These are phyloP conservation scores for Adenanthera pavonina DNA, from an alignment of 306 rosid genomes.

Conservation along the genomic window DNA sequence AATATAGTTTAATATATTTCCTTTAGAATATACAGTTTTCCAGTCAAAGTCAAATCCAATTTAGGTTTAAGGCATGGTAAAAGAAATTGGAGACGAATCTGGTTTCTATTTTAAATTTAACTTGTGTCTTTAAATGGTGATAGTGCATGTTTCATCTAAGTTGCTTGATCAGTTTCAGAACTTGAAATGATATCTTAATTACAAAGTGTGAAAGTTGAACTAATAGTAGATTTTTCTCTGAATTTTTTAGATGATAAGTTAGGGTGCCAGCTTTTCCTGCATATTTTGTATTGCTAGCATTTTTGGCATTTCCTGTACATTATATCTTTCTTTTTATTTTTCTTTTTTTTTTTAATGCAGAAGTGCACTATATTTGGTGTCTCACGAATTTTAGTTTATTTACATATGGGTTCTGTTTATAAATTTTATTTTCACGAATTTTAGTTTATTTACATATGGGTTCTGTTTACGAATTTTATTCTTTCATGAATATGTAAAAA, in stretches of 20 bases:
- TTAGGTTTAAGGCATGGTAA: neutral
- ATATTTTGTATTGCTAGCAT: neutral
- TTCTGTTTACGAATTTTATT: slow-evolving; percentile 2
- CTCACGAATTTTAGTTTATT: slow-evolving; percentile 10
- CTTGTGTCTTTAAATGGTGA: neutral
- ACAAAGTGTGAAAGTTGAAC: neutral
- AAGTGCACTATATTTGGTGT: neutral
- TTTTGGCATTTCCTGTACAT: neutral
- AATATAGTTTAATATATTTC: neutral
- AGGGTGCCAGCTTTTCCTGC: neutral
- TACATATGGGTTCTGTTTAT: slow-evolving; percentile 7
- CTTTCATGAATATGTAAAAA: slow-evolving; percentile 17
- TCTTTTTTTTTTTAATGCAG: neutral
- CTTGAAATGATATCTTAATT: slow-evolving; percentile 16
- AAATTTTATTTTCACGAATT: no score
- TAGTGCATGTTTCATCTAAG: neutral
- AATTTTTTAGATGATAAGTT: neutral
- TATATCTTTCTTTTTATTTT: neutral
- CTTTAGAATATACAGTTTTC: neutral
- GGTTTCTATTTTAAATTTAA: neutral
- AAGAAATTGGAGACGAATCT: neutral
- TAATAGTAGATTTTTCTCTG: neutral
- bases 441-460: slow-evolving; percentile 8
- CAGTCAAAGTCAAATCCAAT: neutral
- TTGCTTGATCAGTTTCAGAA: slow-evolving; percentile 1